These are phyloP conservation scores for Ceriops tagal DNA, from an alignment of 345 rosid species.

Conservation along the genomic window DNA sequence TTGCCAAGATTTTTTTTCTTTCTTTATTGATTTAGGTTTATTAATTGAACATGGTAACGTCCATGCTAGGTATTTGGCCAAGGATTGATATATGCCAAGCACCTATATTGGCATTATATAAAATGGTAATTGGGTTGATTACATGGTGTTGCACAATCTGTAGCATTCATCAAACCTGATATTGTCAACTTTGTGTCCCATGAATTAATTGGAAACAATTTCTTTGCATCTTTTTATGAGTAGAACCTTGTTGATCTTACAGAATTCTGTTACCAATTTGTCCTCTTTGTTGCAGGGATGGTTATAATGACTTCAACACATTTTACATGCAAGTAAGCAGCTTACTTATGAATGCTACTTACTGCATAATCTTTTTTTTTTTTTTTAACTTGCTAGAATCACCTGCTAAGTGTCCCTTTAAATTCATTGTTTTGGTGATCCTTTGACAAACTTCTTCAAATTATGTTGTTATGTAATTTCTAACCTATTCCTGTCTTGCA, in stretches of 20 bases:
- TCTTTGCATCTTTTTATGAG: background rate
- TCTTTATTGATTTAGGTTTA: too few species aligned
- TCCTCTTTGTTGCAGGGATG: conserved; percentile 76
- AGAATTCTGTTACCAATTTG: background rate
- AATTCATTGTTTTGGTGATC: background rate
- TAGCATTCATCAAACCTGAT: too few species aligned
- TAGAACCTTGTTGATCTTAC: background rate
- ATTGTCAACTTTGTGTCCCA: background rate
- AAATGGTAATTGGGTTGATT: too few species aligned
- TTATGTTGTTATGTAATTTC: background rate
- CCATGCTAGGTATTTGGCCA: too few species aligned
- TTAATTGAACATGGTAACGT: too few species aligned
- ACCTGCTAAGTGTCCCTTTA: background rate
- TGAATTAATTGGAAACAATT: background rate
- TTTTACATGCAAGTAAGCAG: conserved; percentile 94
- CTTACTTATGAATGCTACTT: background rate
- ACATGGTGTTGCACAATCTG: too few species aligned
- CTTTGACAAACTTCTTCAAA: background rate
- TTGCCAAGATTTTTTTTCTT: too few species aligned
- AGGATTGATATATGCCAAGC: too few species aligned
- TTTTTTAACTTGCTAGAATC: conserved; percentile 1
- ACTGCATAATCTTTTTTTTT: background rate
- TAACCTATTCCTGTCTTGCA: background rate
- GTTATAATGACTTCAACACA: conserved; percentile 96
- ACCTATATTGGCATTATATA: too few species aligned